These are phyloP conservation scores for Xylaria cubensis DNA, from an alignment of 495 filamentous ascomycete genomes.

Conservation along the genomic window DNA sequence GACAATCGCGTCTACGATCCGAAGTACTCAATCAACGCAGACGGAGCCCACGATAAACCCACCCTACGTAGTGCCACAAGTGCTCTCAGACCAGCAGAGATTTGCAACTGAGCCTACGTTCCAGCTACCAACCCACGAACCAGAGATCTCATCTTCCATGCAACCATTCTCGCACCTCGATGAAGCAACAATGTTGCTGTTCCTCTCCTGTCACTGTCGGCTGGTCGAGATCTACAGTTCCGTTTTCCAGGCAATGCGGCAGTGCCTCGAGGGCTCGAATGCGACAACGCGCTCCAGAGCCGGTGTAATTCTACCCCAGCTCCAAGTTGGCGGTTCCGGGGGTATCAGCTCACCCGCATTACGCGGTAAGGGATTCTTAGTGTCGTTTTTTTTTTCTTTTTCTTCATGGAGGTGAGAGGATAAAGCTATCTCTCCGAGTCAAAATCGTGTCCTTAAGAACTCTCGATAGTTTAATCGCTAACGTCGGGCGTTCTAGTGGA, in stretches of 20 bases:
- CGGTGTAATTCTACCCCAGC: conserved; percentile 20
- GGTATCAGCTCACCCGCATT: conserved; percentile 6
- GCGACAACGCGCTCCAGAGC: not conserved
- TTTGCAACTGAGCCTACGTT: not conserved
- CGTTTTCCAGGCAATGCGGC: conserved; percentile 24
- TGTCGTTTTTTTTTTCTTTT: not conserved
- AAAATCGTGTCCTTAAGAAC: not conserved
- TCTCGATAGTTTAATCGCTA: not conserved
- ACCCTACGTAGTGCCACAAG: not conserved
- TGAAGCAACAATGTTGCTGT: conserved; percentile 22
- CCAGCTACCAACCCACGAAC: not conserved
- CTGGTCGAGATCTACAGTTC: conserved; percentile 25
- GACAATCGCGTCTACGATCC: not conserved
- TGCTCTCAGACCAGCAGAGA: not conserved
- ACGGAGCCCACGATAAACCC: not conserved
- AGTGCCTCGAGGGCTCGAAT: conserved; percentile 19
- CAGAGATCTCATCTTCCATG: not conserved
- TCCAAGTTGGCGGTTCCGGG: conserved; percentile 24
- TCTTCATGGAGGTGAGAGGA: not conserved
- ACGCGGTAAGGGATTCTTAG: not conserved
- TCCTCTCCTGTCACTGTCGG: conserved; percentile 27
- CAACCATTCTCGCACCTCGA: conserved; percentile 16
- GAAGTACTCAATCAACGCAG: not conserved
- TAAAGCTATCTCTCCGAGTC: not conserved
- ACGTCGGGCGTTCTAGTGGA: conserved; percentile 11